Evolutionary conservation across 176 grass and related monocot species (phyloP).

Genomic region (Musa acuminata): DNA sequence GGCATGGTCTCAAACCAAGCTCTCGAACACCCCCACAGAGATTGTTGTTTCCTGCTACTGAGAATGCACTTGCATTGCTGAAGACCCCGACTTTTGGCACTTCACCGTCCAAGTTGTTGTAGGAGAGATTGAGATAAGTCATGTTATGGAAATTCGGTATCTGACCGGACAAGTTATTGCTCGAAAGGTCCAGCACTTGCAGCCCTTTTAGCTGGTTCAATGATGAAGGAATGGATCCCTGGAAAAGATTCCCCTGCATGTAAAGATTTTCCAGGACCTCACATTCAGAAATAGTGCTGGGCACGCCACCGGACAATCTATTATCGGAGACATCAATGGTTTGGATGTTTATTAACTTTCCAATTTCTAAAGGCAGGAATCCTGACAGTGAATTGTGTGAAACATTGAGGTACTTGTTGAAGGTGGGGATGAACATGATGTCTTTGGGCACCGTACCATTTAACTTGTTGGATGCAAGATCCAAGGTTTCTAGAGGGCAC

Average conservation of each 20-base stretch:
- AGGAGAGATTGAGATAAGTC: conserved; percentile 14
- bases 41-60: background rate
- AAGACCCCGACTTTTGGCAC: conserved; percentile 11
- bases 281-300: conserved; percentile 24
- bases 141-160: conserved; percentile 1
- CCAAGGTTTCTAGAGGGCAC: conserved; percentile 3
- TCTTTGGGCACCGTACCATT: conserved; percentile 35
- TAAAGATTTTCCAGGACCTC: conserved; percentile 28
- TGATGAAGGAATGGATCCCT: conserved; percentile 12
- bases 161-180: conserved; percentile 11
- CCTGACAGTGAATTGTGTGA: conserved; percentile 50
- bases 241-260: conserved; percentile 27
- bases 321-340: conserved; percentile 39
- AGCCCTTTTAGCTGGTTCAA: conserved; percentile 18
- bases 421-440: conserved; percentile 25
- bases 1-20: conserved; percentile 13
- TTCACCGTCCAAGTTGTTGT: conserved; percentile 13
- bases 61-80: background rate
- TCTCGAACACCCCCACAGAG: conserved; percentile 17
- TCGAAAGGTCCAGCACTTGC: conserved; percentile 5
- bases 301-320: conserved; percentile 29
- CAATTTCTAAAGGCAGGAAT: conserved; percentile 25
- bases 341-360: conserved; percentile 27
- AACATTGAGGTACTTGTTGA: conserved; percentile 23
- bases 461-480: conserved; percentile 39